Conservation (phyloP, 2,329 filamentous ascomycete species). For the Ophiostoma fasciatum region DNA sequence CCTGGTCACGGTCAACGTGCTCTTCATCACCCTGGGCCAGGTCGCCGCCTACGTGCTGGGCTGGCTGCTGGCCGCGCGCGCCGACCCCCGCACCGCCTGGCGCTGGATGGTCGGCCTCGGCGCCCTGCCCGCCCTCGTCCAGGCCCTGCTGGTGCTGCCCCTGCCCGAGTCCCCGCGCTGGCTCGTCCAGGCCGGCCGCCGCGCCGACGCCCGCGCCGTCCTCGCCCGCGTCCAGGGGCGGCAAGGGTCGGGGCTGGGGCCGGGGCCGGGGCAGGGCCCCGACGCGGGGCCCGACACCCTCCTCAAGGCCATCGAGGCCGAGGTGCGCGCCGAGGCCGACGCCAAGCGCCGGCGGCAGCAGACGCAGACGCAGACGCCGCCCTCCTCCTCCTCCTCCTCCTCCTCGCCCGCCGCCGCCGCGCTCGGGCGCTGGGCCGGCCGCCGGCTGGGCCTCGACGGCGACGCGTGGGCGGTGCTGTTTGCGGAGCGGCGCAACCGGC, state of each 20-base stretch:
- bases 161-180: conserved; percentile 87
- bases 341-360: conserved; percentile 28
- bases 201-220: conserved; percentile 47
- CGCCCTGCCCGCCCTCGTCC: conserved; percentile 58
- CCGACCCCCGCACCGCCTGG: conserved; percentile 48
- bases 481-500: conserved; percentile 45
- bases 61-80: conserved; percentile 52
- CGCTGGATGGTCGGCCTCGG: conserved; percentile 85
- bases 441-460: conserved; percentile 20
- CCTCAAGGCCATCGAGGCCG: conserved; percentile 54
- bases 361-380: not conserved
- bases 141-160: conserved; percentile 50
- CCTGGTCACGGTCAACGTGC: conserved; percentile 64
- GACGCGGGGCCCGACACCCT: conserved; percentile 27
- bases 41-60: conserved; percentile 78
- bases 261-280: conserved; percentile 27
- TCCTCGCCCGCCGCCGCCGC: conserved; percentile 15
- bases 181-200: conserved; percentile 56
- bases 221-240: conserved; percentile 46
- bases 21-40: conserved; percentile 80
- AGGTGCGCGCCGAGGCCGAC: conserved; percentile 54
- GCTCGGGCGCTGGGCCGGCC: conserved; percentile 11
- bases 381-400: not conserved
- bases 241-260: too few relatives aligned
- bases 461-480: conserved; percentile 40